Evolutionary conservation across 2,329 filamentous ascomycete genomes (phyloP).

Genomic region (Neofusicoccum sp.): DNA sequence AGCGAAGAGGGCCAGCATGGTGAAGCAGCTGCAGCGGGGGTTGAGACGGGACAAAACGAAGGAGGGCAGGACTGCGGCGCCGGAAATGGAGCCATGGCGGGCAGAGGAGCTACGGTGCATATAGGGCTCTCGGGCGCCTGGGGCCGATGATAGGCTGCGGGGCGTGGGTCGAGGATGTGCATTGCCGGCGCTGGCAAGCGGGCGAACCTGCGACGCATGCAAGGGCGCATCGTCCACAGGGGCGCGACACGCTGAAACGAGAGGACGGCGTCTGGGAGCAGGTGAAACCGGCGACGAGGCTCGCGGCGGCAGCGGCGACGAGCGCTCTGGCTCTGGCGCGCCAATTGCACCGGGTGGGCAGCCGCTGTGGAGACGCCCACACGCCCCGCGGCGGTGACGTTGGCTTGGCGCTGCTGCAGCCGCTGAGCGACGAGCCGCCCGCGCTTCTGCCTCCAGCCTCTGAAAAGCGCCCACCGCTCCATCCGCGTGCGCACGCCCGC

Average conservation of each 20-base stretch:
- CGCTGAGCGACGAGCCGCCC: neutral
- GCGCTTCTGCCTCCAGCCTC: neutral
- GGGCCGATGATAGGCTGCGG: neutral
- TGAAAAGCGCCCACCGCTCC: neutral
- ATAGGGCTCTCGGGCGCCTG: neutral
- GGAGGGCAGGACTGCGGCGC: conserved; percentile 13
- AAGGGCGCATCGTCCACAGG: conserved; percentile 1
- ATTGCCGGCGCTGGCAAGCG: neutral
- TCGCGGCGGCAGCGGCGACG: neutral
- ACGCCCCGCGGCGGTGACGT: neutral
- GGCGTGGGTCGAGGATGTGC: neutral
- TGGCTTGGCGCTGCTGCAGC: conserved; percentile 1
- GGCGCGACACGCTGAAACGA: conserved; percentile 16
- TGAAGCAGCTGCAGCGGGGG: neutral
- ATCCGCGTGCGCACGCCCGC: neutral
- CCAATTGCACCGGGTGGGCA: conserved; percentile 5
- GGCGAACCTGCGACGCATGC: conserved; percentile 15
- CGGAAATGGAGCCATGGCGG: conserved; percentile 4
- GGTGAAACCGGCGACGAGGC: conserved; percentile 1
- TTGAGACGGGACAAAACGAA: neutral
- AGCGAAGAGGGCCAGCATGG: neutral
- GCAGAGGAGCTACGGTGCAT: conserved; percentile 1
- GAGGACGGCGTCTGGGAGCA: neutral
- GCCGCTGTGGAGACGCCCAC: neutral
- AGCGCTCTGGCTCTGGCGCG: neutral